Percentiles rank a stretch among this genome's conserved stretches.
Conservation (phyloP, 2,329 filamentous ascomycete species). For the Coleophoma cylindrospora region DNA sequence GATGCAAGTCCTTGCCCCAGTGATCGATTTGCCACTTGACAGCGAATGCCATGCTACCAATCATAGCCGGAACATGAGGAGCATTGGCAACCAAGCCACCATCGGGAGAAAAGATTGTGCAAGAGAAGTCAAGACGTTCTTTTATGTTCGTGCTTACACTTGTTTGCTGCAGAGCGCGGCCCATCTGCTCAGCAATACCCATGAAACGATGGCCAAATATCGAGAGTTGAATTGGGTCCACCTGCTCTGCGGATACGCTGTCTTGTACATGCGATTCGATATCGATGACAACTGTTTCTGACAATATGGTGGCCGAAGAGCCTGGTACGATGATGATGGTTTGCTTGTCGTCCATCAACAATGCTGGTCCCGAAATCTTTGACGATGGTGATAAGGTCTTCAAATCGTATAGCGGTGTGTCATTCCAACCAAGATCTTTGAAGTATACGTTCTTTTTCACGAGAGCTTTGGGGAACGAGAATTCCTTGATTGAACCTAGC, state of each 20-base stretch:
- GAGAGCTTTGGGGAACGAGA: constrained; percentile 44
- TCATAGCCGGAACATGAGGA: constrained; percentile 61
- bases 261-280: background rate
- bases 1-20: constrained; percentile 70
- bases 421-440: constrained; percentile 48
- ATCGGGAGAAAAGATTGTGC: constrained; percentile 68
- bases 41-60: constrained; percentile 59
- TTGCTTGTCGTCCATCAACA: constrained; percentile 80
- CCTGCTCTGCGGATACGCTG: constrained; percentile 27
- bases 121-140: constrained; percentile 75
- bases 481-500: constrained; percentile 62
- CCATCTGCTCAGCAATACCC: constrained; percentile 80
- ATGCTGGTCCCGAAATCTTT: constrained; percentile 60
- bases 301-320: constrained; percentile 63
- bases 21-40: constrained; percentile 71
- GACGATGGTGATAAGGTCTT: background rate
- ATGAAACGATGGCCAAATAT: constrained; percentile 78
- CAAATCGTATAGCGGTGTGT: constrained; percentile 76
- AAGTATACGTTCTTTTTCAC: constrained; percentile 53
- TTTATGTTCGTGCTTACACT: constrained; percentile 74
- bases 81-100: constrained; percentile 73
- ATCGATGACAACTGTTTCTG: constrained; percentile 84
- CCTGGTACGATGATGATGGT: constrained; percentile 83
- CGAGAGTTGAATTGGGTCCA: constrained; percentile 68
- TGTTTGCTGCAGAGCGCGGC: constrained; percentile 70